phyloP scores from a whole-genome alignment of 2,329 filamentous ascomycete species.

The Grosmannia clavigera region DNA sequence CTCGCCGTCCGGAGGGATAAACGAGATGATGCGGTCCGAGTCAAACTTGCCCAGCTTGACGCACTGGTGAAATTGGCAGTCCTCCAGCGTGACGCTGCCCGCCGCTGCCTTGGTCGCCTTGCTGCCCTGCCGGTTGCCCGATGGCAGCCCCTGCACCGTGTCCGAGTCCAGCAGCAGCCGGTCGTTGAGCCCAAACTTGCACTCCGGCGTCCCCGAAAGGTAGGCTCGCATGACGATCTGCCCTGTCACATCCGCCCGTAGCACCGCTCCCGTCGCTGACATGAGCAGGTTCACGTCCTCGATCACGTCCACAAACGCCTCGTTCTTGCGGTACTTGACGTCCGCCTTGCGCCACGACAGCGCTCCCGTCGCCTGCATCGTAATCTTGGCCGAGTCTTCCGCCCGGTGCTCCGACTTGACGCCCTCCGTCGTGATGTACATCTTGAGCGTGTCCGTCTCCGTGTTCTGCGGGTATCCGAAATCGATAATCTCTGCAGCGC shows the following conservation, averaged over 20 bases:
- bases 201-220: slow-evolving; percentile 89
- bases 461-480: slow-evolving; percentile 99
- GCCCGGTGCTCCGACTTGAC: slow-evolving; percentile 80
- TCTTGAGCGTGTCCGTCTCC: slow-evolving; percentile 95
- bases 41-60: slow-evolving; percentile 97
- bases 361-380: slow-evolving; percentile 96
- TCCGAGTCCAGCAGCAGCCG: slow-evolving; percentile 78
- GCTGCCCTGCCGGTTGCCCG: slow-evolving; percentile 64
- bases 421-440: slow-evolving; percentile 99
- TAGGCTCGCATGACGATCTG: slow-evolving; percentile 99
- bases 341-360: slow-evolving; percentile 94
- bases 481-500: slow-evolving; percentile 73
- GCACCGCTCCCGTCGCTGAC: slow-evolving; percentile 91
- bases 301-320: slow-evolving; percentile 98
- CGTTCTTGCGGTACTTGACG: slow-evolving; percentile 98
- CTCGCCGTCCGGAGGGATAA: slow-evolving; percentile 91
- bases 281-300: slow-evolving; percentile 98
- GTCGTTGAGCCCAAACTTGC: slow-evolving; percentile 97
- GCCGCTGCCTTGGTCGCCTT: slow-evolving; percentile 94
- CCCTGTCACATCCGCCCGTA: slow-evolving; percentile 90
- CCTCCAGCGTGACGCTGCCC: slow-evolving; percentile 88
- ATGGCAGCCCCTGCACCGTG: slow-evolving; percentile 50
- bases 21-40: slow-evolving; percentile 89
- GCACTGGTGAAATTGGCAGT: slow-evolving; percentile 98
- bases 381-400: slow-evolving; percentile 95